A percentile compares a stretch with the other conserved stretches of the same genome.
Conservation (phyloP, 108 stramenopile genomes). For the Cyclotella choctawhatcheeana region DNA sequence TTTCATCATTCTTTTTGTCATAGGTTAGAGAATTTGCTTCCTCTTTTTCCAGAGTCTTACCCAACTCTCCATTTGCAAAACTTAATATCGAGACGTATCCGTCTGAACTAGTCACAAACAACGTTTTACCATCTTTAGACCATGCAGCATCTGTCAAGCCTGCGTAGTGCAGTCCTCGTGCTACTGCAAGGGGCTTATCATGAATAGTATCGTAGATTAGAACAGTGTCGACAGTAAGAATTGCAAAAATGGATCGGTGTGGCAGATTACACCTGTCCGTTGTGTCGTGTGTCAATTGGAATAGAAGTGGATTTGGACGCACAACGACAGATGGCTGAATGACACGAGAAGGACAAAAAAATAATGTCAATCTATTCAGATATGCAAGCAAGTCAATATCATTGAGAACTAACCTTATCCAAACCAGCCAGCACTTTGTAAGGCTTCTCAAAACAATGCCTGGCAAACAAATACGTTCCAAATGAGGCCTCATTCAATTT, state of each 20-base stretch:
- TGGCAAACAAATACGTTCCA: slow-evolving; percentile 78
- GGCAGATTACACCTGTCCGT: slow-evolving; percentile 54
- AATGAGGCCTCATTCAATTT: slow-evolving; percentile 51
- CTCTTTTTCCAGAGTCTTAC: slow-evolving; percentile 41
- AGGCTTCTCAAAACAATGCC: slow-evolving; percentile 84
- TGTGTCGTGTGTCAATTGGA: slow-evolving; percentile 63
- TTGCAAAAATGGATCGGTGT: slow-evolving; percentile 84
- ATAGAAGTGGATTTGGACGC: slow-evolving; percentile 82
- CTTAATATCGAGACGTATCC: slow-evolving; percentile 83
- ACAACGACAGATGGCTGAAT: slow-evolving; percentile 80
- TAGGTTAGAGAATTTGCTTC: background rate
- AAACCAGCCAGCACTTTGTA: slow-evolving; percentile 77
- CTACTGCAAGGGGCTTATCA: slow-evolving; percentile 66
- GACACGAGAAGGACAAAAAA: background rate
- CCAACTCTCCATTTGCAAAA: slow-evolving; percentile 84
- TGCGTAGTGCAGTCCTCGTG: slow-evolving; percentile 85
- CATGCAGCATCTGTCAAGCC: slow-evolving; percentile 85
- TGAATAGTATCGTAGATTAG: slow-evolving; percentile 87
- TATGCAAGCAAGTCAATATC: background rate
- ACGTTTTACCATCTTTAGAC: slow-evolving; percentile 76
- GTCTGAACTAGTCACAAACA: slow-evolving; percentile 85
- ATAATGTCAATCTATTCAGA: background rate
- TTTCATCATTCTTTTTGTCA: background rate
- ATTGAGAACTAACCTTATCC: slow-evolving; percentile 61
- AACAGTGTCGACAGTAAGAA: slow-evolving; percentile 79